Percentiles rank a stretch among this genome's conserved stretches.
phyloP scores from a whole-genome alignment of 2,329 filamentous ascomycete species.

The Claviceps capensis region DNA sequence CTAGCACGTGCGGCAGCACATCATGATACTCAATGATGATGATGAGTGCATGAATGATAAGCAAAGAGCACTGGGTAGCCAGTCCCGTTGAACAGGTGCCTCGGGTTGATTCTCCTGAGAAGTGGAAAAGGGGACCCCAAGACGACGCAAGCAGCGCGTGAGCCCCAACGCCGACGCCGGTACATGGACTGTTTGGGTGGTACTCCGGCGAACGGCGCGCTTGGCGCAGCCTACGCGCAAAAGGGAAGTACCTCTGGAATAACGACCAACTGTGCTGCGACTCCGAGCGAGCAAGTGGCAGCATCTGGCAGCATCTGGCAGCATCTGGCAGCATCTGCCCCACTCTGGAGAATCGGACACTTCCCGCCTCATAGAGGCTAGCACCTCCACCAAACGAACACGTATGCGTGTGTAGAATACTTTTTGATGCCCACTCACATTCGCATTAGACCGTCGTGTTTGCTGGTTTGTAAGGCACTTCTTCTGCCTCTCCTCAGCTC shows the following conservation, averaged over 20 bases:
- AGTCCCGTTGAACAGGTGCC: too few relatives aligned
- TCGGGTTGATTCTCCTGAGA: too few relatives aligned
- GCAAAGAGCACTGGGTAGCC: too few relatives aligned
- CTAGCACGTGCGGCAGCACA: background rate
- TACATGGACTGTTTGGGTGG: background rate
- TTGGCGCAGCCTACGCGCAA: background rate
- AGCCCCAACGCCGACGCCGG: background rate
- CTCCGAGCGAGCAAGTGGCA: background rate
- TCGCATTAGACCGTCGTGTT: background rate
- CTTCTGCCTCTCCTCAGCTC: conserved; percentile 6
- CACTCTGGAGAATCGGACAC: conserved; percentile 3
- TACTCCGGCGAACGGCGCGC: background rate
- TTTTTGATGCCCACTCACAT: conserved; percentile 6
- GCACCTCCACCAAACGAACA: conserved; percentile 12
- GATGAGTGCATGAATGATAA: too few relatives aligned
- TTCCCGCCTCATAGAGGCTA: conserved; percentile 4
- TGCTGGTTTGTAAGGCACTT: background rate
- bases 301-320: background rate
- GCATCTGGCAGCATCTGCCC: background rate
- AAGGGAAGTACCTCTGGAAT: background rate
- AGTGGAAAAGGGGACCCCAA: too few relatives aligned
- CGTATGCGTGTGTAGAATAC: conserved; percentile 10
- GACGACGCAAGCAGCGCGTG: background rate
- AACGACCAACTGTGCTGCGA: background rate
- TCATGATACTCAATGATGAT: background rate